Base-by-base conservation (phyloP, 805 yeast genomes). In the Wickerhamiella galacta region DNA sequence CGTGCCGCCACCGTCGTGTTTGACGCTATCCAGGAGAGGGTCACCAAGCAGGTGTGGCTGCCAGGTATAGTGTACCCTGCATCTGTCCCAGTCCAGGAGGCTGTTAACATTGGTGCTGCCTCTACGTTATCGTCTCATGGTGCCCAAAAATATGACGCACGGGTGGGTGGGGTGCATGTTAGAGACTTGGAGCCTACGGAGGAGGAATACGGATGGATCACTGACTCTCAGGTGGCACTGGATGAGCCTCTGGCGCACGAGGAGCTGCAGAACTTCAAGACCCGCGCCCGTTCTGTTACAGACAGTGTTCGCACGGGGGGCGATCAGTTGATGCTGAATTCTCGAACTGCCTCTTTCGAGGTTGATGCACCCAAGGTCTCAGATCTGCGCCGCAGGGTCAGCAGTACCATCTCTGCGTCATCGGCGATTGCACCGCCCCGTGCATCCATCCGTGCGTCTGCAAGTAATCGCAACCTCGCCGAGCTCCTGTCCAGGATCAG, bases 51-150 rank as follows among this genome's bases (percentile, higher is more conserved):
- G 11, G 31, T 22, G 9, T 45, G 49, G 49, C 39, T 45, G 4
- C 42, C 47, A 8, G 47, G 46, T 1, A 39, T 45, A 30, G 30
- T 42, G 8, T 43, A 38, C 30, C 49, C 49, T 1, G 28, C 36
- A 1, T 11, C 25, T 7, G 37, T 36, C 7, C 25, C 38, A 4
- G 30, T 36, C 7, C 38, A 33, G 17, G 38, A 32, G 6, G 40
- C 46, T 3, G 32, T 40, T 2, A 18, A 24, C 2, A 24, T 30
- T 4, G 36, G 37, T n/a, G 30, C 12, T n/a, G 21, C 25, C 4
- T 28, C 21, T 20, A 36, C 35, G 2, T 14, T 14, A 6, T 24
- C 26, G 7, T 7, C 6, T 9, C 12, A 24, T 10, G 26, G 26
- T n/a, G n/a, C 14, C 7, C 14, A 9, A 6, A 7, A 7, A 24